phyloP scores from a whole-genome alignment of 805 yeast genomes.

The Lipomyces orientalis region DNA sequence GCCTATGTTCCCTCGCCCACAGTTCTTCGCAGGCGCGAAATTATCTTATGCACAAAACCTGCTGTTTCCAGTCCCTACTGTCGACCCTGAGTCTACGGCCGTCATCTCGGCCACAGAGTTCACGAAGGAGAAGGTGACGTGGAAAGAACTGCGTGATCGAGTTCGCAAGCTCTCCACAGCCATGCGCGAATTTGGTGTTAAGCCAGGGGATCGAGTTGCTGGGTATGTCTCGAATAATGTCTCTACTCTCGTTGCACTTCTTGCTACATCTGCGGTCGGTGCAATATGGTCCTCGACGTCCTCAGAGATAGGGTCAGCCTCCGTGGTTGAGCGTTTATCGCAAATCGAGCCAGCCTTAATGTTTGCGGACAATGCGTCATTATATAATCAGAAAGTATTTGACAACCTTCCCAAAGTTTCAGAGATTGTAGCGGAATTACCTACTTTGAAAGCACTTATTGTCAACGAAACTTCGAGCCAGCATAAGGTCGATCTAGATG shows the following conservation, averaged over 20 bases:
- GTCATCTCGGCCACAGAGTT: constrained; percentile 38
- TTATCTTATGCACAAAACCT: constrained; percentile 39
- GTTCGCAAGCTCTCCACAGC: constrained; percentile 32
- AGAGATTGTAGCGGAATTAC: constrained; percentile 28
- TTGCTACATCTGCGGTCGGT: constrained; percentile 39
- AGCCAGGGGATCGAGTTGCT: constrained; percentile 37
- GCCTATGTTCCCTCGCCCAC: constrained; percentile 39
- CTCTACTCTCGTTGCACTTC: constrained; percentile 34
- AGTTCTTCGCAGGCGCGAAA: constrained; percentile 37
- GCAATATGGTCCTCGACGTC: constrained; percentile 40
- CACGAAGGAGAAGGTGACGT: constrained; percentile 20
- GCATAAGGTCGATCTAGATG: constrained; percentile 17
- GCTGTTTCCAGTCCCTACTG: constrained; percentile 34
- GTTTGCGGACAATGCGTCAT: constrained; percentile 36
- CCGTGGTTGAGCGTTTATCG: constrained; percentile 38
- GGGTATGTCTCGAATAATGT: constrained; percentile 39
- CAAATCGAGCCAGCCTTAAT: constrained; percentile 38
- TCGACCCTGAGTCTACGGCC: constrained; percentile 32
- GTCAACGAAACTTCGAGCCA: constrained; percentile 17
- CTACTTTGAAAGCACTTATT: constrained; percentile 28
- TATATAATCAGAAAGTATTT: constrained; percentile 37
- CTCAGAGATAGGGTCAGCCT: constrained; percentile 37
- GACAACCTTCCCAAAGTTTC: constrained; percentile 33
- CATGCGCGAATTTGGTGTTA: constrained; percentile 32
- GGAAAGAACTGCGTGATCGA: constrained; percentile 36